Base-by-base conservation (phyloP, 352 stramenopile genomes). In the Globisporangium heterothallicum region DNA sequence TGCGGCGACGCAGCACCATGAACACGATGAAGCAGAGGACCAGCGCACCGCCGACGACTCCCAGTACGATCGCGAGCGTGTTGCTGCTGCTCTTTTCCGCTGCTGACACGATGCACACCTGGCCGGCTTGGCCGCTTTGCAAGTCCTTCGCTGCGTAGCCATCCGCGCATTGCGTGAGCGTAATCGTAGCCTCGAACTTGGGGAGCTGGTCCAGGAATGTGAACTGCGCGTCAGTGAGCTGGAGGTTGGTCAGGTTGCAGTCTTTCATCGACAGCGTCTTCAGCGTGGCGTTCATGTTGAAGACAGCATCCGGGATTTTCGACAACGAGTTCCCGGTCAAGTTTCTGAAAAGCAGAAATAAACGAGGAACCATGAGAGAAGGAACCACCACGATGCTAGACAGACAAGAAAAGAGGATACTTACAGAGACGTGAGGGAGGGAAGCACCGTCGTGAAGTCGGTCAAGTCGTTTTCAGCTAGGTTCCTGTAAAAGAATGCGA, bases 231-330 rank as follows among this genome's bases (percentile, higher is more conserved):
- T 46, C 21, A 14, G 64, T 72, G 16, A 90, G 59, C 35, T 71
- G 51, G 16, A 86, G 19, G 46, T 88, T 86, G 1, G 60, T 70
- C n/a, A 90, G 56, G 59, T 84, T 81, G 42, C 70, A 84, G 25
- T 43, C 56, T 0, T 27, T 24, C 62, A 90, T 72, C 35, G 60
- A 77, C 22, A 88, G 44, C 18, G 62, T 70, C 47, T 72, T 70
- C 27, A 88, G 65, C 3, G 51, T 64, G 12, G 30, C 30, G 0
- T 60, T 61, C 65, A 80, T 72, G 2, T 49, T 59, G 48, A 69
- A 90, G 12, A 87, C 44, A 18, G 59, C 59, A 22, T 64, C 61
- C 12, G 74, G 74, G 42, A 87, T 76, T 7, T 49, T 65, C 6
- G 62, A 63, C 19, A 84, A 68, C 2, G 54, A 21, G 36, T 87